Conservation (phyloP, 1,284 basidiomycete genomes). For the Marasmius tenuissimus region DNA sequence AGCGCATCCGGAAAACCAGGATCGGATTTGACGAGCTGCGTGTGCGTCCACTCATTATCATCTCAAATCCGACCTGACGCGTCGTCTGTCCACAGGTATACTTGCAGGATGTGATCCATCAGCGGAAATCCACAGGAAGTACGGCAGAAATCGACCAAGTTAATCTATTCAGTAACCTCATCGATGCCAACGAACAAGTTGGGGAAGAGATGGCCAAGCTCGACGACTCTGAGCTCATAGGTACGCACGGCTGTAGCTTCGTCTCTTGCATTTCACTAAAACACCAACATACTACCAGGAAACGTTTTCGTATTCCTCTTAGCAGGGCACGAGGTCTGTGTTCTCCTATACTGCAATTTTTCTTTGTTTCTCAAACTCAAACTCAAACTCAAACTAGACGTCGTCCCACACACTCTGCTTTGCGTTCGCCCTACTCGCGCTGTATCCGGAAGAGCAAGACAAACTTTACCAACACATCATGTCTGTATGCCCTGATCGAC, state of each 20-base stretch:
- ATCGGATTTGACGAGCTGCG: constrained; percentile 44
- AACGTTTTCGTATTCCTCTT: constrained; percentile 59
- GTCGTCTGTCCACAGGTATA: constrained; percentile 35
- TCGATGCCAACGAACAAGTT: constrained; percentile 43
- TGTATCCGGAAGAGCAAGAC: constrained; percentile 63
- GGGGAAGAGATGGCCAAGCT: constrained; percentile 22
- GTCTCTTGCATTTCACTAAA: background rate
- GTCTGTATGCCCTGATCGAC: constrained; percentile 38
- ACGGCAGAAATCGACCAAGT: constrained; percentile 32
- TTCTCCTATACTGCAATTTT: background rate
- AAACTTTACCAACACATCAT: constrained; percentile 54
- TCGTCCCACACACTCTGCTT: constrained; percentile 58
- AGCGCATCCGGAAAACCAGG: constrained; percentile 32
- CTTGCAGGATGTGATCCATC: constrained; percentile 53
- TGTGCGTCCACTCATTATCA: background rate
- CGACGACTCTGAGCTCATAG: constrained; percentile 50
- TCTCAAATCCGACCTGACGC: background rate
- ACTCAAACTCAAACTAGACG: constrained; percentile 34
- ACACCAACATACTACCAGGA: constrained; percentile 15
- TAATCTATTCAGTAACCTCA: constrained; percentile 55
- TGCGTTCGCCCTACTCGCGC: constrained; percentile 45
- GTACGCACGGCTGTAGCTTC: constrained; percentile 16
- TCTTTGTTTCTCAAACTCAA: no score
- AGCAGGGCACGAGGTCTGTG: constrained; percentile 61
- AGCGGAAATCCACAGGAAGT: constrained; percentile 36